Evolutionary conservation across 345 rosid genomes (phyloP).

Genomic region (Leavenworthia alabamica): DNA sequence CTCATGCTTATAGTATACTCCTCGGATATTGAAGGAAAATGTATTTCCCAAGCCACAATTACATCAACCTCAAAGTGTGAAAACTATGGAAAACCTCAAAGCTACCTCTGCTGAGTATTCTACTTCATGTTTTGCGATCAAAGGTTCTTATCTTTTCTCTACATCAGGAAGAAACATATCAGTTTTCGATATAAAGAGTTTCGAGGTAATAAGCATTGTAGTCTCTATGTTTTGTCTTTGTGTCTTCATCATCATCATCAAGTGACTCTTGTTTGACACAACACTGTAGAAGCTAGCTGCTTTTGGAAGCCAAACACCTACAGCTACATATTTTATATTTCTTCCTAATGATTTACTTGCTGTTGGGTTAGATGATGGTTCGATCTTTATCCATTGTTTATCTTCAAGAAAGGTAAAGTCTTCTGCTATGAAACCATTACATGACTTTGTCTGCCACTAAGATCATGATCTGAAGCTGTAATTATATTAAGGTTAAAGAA

Average conservation of each 20-base stretch:
- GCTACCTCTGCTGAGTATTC: constrained; percentile 11
- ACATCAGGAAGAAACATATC: constrained; percentile 36
- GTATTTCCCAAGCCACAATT: constrained; percentile 20
- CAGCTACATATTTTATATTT: constrained; percentile 34
- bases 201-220: constrained; percentile 27
- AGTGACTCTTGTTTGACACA: constrained; percentile 17
- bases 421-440: neutral
- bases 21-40: constrained; percentile 23
- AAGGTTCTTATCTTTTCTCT: constrained; percentile 33
- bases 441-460: neutral
- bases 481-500: constrained; percentile 20
- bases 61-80: constrained; percentile 30
- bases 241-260: neutral
- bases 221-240: neutral
- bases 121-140: constrained; percentile 30
- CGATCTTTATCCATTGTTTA: constrained; percentile 34
- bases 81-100: constrained; percentile 32
- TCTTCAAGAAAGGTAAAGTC: constrained; percentile 29
- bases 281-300: constrained; percentile 26
- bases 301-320: constrained; percentile 30
- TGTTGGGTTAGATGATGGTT: constrained; percentile 31
- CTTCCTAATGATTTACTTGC: constrained; percentile 30
- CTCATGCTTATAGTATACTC: constrained; percentile 1
- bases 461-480: neutral
- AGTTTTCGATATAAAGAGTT: constrained; percentile 30